Percentiles rank a stretch among this genome's conserved stretches.
Conservation (phyloP, 2,329 filamentous ascomycete genomes). For the Paecilomyces variotii region DNA sequence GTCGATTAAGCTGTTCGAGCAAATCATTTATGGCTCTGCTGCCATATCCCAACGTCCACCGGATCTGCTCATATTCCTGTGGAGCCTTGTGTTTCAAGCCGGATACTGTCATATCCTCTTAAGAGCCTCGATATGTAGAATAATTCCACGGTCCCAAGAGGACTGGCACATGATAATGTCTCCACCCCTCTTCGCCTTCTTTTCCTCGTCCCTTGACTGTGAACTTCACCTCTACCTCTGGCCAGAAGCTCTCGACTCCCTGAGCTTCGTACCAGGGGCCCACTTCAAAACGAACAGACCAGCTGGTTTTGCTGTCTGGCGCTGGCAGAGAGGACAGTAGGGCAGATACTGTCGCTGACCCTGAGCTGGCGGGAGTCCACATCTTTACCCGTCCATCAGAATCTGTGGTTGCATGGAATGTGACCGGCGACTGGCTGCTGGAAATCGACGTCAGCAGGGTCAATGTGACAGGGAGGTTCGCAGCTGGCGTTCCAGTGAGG, state of each 20-base stretch:
- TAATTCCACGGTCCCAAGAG: conserved; percentile 44
- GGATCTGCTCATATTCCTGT: neutral
- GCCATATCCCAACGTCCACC: neutral
- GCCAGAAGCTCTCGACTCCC: conserved; percentile 43
- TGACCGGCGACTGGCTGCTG: conserved; percentile 16
- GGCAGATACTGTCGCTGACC: conserved; percentile 15
- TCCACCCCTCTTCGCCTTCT: conserved; percentile 35
- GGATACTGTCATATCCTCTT: conserved; percentile 3
- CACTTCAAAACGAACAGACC: conserved; percentile 39
- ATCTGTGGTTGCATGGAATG: conserved; percentile 35
- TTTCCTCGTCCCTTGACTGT: conserved; percentile 36
- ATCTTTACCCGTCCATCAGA: conserved; percentile 39
- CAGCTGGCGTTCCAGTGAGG: conserved; percentile 36
- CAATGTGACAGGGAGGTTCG: conserved; percentile 41
- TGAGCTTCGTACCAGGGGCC: conserved; percentile 40
- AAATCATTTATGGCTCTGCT: neutral
- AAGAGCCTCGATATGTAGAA: conserved; percentile 44
- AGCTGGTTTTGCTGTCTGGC: conserved; percentile 34
- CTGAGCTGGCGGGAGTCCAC: conserved; percentile 26
- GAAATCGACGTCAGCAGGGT: conserved; percentile 50
- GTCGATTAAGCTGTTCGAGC: neutral
- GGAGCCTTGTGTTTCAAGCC: neutral
- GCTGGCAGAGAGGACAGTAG: conserved; percentile 27
- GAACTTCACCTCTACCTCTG: conserved; percentile 44
- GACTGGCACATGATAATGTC: conserved; percentile 46